These are phyloP conservation scores for Colletotrichum trifolii DNA, from an alignment of 2,329 filamentous ascomycete species.

Conservation along the genomic window DNA sequence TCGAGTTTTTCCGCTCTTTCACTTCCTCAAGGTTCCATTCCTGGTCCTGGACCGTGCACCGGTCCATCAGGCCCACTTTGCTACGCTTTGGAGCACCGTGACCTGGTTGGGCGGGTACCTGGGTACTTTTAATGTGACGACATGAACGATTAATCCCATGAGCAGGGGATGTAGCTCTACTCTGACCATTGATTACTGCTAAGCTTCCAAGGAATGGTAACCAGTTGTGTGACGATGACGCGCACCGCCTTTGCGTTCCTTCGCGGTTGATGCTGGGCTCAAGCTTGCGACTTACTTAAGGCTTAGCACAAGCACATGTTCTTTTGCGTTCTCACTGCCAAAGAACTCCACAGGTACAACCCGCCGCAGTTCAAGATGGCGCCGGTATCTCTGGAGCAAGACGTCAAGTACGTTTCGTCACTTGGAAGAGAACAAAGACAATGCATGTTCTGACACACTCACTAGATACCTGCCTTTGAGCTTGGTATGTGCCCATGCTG, in stretches of 20 bases:
- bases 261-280: not conserved
- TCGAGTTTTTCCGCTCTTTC: not conserved
- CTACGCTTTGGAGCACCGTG: too few relatives aligned
- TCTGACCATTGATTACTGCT: conserved; percentile 10
- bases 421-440: not conserved
- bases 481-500: conserved; percentile 38
- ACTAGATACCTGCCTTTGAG: conserved; percentile 34
- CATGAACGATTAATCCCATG: not conserved
- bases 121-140: too few relatives aligned
- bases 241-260: conserved; percentile 15
- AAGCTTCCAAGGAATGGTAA: conserved; percentile 29
- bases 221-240: conserved; percentile 30
- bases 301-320: too few relatives aligned
- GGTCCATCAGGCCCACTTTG: too few relatives aligned
- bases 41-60: conserved; percentile 15
- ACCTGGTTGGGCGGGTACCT: too few relatives aligned
- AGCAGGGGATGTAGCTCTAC: conserved; percentile 25
- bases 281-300: too few relatives aligned
- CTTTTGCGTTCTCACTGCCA: too few relatives aligned
- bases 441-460: conserved; percentile 33
- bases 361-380: conserved; percentile 37
- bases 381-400: conserved; percentile 40
- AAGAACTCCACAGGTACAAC: too few relatives aligned
- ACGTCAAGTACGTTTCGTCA: conserved; percentile 38
- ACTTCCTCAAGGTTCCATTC: not conserved